phyloP scores from a whole-genome alignment of 2,329 filamentous ascomycete genomes.

The Beauveria pseudobassiana region DNA sequence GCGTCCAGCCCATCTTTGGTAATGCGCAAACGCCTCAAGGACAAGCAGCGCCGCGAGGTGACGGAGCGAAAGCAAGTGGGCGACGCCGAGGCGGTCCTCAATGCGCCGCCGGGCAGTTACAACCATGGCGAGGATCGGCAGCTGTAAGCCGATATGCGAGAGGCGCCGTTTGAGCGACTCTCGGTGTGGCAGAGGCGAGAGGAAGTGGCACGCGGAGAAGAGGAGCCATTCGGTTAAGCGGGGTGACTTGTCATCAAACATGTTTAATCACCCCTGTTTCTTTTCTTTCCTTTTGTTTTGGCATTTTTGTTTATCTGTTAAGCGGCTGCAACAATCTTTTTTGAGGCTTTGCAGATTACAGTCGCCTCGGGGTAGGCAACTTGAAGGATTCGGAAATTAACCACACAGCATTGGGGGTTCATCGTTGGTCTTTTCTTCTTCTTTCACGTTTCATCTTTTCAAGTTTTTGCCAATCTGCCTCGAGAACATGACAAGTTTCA shows the following conservation, averaged over 20 bases:
- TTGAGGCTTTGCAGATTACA: background rate
- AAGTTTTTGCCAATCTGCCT: background rate
- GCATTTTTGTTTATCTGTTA: conserved; percentile 6
- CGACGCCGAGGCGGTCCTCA: conserved; percentile 72
- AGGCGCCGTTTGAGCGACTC: too few relatives aligned
- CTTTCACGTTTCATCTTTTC: background rate
- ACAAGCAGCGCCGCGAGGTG: conserved; percentile 51
- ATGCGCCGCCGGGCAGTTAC: conserved; percentile 35
- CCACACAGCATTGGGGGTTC: conserved; percentile 1
- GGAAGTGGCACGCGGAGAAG: background rate
- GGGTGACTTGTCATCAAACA: conserved; percentile 13
- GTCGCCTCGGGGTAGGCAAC: background rate
- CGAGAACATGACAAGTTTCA: background rate
- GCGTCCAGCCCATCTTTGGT: conserved; percentile 23
- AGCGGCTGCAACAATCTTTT: conserved; percentile 1
- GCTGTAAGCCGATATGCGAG: conserved; percentile 20
- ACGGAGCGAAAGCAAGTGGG: conserved; percentile 86
- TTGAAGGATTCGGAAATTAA: background rate
- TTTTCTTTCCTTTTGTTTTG: background rate
- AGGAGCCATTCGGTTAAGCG: background rate
- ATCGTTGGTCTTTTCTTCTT: background rate
- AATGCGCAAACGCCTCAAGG: conserved; percentile 60
- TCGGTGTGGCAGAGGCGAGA: too few relatives aligned
- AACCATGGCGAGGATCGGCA: conserved; percentile 25
- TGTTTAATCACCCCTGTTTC: background rate